Evolutionary conservation across 2,329 filamentous ascomycete species (phyloP).

Genomic region (Didymella sp.): DNA sequence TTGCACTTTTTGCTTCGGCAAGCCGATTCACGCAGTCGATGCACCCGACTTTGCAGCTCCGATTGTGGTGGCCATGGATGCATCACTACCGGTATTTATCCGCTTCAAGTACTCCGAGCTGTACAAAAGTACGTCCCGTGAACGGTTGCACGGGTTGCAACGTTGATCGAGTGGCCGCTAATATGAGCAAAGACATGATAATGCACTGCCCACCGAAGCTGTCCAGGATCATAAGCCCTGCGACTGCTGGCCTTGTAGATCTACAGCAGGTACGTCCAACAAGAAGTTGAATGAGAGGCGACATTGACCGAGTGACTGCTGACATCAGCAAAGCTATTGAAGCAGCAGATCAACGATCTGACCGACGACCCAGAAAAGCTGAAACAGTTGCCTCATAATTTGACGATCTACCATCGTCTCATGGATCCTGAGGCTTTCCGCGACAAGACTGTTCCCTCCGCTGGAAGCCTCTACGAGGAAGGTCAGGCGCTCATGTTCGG

Average conservation of each 20-base stretch:
- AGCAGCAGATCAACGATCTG: constrained; percentile 42
- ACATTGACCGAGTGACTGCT: background rate
- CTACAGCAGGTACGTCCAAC: constrained; percentile 37
- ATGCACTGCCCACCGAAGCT: constrained; percentile 48
- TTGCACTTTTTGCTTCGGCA: constrained; percentile 52
- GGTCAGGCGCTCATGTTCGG: constrained; percentile 56
- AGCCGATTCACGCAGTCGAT: constrained; percentile 50
- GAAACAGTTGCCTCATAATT: constrained; percentile 43
- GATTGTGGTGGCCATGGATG: constrained; percentile 53
- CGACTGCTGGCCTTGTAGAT: constrained; percentile 49
- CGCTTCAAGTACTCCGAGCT: constrained; percentile 52
- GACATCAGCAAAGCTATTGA: constrained; percentile 31
- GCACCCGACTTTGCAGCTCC: constrained; percentile 52
- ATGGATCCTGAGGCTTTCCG: constrained; percentile 45
- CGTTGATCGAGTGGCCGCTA: too few species aligned
- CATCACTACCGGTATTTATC: constrained; percentile 43
- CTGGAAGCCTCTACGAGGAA: constrained; percentile 53
- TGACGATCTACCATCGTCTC: constrained; percentile 50
- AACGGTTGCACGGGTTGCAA: too few species aligned
- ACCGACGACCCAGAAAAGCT: constrained; percentile 41
- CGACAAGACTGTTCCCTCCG: constrained; percentile 41
- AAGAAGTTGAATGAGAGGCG: background rate
- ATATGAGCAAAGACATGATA: constrained; percentile 33
- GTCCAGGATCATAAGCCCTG: constrained; percentile 47
- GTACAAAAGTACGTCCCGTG: constrained; percentile 32